Conservation (phyloP, 257 asterid genomes). For the Scutellaria barbata region DNA sequence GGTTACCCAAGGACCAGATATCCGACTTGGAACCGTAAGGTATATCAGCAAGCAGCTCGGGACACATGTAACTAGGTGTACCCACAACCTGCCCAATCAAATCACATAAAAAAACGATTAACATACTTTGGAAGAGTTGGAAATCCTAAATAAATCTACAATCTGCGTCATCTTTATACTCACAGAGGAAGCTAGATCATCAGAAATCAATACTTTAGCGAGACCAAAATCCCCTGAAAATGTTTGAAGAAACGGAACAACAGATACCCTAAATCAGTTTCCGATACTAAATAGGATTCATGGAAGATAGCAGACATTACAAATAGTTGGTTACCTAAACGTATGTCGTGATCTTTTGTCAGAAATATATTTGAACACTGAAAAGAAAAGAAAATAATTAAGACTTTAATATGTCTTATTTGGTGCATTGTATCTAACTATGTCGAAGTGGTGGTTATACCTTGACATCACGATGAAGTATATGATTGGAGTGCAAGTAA, state of each 20-base stretch:
- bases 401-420: conserved; percentile 15
- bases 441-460: conserved; percentile 36
- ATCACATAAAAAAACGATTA: neutral
- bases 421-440: conserved; percentile 13
- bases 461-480: conserved; percentile 99
- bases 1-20: conserved; percentile 95
- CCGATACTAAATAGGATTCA: neutral
- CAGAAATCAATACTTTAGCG: conserved; percentile 87
- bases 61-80: conserved; percentile 99
- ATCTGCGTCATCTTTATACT: conserved; percentile 39
- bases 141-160: conserved; percentile 17
- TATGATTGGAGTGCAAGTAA: conserved; percentile 83
- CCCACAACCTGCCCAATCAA: conserved; percentile 88
- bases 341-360: conserved; percentile 89
- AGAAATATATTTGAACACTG: conserved; percentile 98
- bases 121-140: neutral
- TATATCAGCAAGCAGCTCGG: conserved; percentile 98
- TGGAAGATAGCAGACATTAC: too few species aligned
- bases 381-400: conserved; percentile 24
- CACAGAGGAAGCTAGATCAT: conserved; percentile 97
- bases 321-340: conserved; percentile 65
- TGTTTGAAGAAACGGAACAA: conserved; percentile 11
- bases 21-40: conserved; percentile 98
- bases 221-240: conserved; percentile 97
- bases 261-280: neutral